A percentile compares a stretch with the other conserved stretches of the same genome.
phyloP scores from a whole-genome alignment of 768 basidiomycete species.

The Mycena galopus region DNA sequence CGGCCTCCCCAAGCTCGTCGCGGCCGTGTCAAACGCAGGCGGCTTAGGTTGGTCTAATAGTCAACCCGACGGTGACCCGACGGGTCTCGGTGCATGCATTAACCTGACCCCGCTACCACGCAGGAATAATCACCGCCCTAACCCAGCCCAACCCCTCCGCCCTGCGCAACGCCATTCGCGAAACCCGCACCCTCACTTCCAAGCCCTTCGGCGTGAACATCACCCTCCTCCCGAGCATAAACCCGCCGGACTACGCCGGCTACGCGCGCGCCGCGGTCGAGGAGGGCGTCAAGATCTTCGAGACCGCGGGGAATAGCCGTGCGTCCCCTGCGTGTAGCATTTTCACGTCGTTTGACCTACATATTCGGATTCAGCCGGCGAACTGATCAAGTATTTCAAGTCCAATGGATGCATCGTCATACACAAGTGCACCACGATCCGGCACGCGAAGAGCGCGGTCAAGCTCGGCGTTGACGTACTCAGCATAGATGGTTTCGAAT shows the following conservation, averaged over 20 bases:
- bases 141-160: conserved; percentile 90
- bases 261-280: conserved; percentile 87
- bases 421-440: conserved; percentile 91
- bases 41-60: conserved; percentile 67
- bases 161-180: conserved; percentile 81
- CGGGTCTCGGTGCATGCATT: no score
- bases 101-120: not conserved
- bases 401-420: conserved; percentile 82
- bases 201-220: conserved; percentile 91
- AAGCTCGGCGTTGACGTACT: conserved; percentile 87
- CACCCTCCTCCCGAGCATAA: conserved; percentile 89
- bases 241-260: conserved; percentile 90
- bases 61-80: no score
- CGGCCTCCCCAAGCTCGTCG: conserved; percentile 78
- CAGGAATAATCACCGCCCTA: conserved; percentile 87
- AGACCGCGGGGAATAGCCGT: conserved; percentile 96
- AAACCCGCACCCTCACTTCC: conserved; percentile 76
- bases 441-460: conserved; percentile 85
- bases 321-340: conserved; percentile 40
- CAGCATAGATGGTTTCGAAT: conserved; percentile 94
- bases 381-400: conserved; percentile 86
- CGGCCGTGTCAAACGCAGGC: conserved; percentile 87
- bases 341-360: not conserved
- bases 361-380: conserved; percentile 75
- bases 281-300: conserved; percentile 90